Conservation (phyloP, 2,329 filamentous ascomycete species). For the Fusarium paranaense region DNA sequence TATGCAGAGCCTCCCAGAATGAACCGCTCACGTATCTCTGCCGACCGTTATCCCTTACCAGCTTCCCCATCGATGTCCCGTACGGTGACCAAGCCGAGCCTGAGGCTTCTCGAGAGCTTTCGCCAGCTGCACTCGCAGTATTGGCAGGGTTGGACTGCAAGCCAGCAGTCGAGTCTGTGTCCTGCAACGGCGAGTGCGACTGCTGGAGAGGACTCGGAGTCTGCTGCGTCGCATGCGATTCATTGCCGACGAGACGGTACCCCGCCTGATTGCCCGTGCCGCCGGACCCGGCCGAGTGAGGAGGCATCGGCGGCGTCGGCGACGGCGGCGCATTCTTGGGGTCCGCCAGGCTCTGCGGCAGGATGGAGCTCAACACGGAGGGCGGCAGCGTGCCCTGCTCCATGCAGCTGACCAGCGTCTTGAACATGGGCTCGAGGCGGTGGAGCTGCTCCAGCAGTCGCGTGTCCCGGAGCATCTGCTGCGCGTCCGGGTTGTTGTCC, state of each 20-base stretch:
- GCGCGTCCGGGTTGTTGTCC: not conserved
- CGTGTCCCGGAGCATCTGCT: not conserved
- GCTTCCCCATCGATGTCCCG: not conserved
- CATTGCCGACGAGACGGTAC: not conserved
- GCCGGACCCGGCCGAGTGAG: slow-evolving; percentile 12
- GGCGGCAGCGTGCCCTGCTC: slow-evolving; percentile 7
- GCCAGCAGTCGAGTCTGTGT: not conserved
- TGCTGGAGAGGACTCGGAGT: not conserved
- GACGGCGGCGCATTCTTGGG: not conserved
- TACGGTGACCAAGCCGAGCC: not conserved
- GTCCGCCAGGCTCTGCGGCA: not conserved
- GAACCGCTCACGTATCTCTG: slow-evolving; percentile 6
- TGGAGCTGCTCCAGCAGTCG: slow-evolving; percentile 5
- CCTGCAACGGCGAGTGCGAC: slow-evolving; percentile 1
- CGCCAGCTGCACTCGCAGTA: not conserved
- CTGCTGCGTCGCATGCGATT: not conserved
- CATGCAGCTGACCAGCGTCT: slow-evolving; percentile 13
- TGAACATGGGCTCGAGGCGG: slow-evolving; percentile 13
- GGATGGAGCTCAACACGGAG: not conserved
- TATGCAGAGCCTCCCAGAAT: slow-evolving; percentile 10
- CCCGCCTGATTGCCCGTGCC: not conserved
- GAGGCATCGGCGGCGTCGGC: slow-evolving; percentile 5
- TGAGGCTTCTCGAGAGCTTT: not conserved
- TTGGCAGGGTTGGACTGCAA: not conserved
- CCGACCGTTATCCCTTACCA: slow-evolving; percentile 11